Percentiles rank a stretch among this genome's conserved stretches.
Conservation (phyloP, 148 eudicot species). For the Vaccinium macrocarpon region DNA sequence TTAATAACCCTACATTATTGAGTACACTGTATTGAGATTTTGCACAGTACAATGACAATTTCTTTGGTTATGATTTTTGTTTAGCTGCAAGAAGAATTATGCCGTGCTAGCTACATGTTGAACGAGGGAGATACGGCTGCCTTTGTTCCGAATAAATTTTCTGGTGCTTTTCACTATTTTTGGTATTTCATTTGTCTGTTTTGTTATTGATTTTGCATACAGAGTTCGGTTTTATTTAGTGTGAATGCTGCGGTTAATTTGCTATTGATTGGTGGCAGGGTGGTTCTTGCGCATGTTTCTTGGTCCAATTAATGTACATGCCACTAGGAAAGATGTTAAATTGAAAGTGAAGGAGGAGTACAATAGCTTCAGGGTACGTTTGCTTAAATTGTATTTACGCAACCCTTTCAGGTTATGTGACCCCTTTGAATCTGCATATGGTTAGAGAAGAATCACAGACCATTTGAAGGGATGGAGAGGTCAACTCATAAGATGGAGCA, state of each 20-base stretch:
- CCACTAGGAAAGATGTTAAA: slow-evolving; percentile 82
- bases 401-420: background rate
- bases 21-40: background rate
- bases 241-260: background rate
- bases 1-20: background rate
- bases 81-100: slow-evolving; percentile 77
- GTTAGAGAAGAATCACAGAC: background rate
- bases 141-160: slow-evolving; percentile 78
- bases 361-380: slow-evolving; percentile 74
- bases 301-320: slow-evolving; percentile 91
- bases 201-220: background rate
- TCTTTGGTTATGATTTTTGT: slow-evolving; percentile 9
- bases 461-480: background rate
- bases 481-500: background rate
- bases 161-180: slow-evolving; percentile 35
- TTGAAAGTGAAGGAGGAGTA: slow-evolving; percentile 96
- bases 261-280: slow-evolving; percentile 39
- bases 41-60: background rate
- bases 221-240: background rate
- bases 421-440: too few species aligned
- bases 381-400: background rate
- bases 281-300: slow-evolving; percentile 74
- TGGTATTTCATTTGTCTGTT: background rate
- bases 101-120: slow-evolving; percentile 59
- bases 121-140: slow-evolving; percentile 91